Base-by-base conservation (phyloP, 257 asterid species). In the Salvia miltiorrhiza region DNA sequence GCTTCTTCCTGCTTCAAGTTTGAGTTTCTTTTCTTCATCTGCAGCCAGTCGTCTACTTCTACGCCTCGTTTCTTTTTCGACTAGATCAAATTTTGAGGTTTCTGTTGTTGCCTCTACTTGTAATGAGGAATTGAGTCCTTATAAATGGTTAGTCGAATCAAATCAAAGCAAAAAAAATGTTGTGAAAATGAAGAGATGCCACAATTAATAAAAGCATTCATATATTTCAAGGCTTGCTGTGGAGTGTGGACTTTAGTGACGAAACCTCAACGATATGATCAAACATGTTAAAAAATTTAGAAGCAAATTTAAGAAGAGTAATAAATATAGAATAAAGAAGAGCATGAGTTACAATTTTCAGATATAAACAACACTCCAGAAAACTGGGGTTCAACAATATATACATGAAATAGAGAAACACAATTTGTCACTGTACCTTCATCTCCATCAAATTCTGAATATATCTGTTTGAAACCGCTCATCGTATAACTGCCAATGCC, bases 401-500 rank as follows among this genome's bases (percentile, higher is more conserved):
- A 77, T 21, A 72, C 70, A 76, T 48, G 35, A 54, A 41, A 55
- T 13, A 47, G 63, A 69, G 19, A 62, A 66, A 28, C 32, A 69
- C n/a, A 61, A 61, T 16, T 32, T 52, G 30, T 2, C 62, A 45
- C 4, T 0, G 65, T 59, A 57, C 65, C 66, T 67, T 55, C n/a
- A 52, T 50, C 65, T 52, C 48, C 56, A 43, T 71, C 90, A 93
- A 82, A 93, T 90, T 53, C 95, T 84, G 75, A 90, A 90, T 17
- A 80, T 75, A 72, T 82, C 97, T 0, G 90, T 88, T 67, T 86
- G 97, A 76, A 93, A 93, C 12, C 97, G 81, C 69, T 88, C 92
- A 65, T 90, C 96, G 30, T 93, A 93, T 71, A 93, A 71, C 23
- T 73, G 81, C 98, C 96, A 90, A 71, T 90, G 96, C 16, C 89